Evolutionary conservation across 352 stramenopile genomes (phyloP).

Genomic region (Globisporangium splendens): DNA sequence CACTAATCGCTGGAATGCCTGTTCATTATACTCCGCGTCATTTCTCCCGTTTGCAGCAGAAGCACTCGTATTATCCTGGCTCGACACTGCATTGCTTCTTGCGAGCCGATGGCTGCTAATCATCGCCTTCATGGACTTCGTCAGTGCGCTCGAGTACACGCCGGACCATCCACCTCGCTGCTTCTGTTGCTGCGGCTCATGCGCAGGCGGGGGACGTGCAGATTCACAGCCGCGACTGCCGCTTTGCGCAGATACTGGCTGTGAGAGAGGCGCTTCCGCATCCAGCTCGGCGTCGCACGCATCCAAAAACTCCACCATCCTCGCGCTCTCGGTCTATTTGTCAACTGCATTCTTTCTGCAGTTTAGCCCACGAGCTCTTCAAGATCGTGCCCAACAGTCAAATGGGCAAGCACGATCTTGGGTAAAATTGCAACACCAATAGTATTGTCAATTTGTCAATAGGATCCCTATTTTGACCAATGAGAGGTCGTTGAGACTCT

Average conservation of each 20-base stretch:
- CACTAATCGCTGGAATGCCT: slow-evolving; percentile 22
- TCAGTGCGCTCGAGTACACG: slow-evolving; percentile 40
- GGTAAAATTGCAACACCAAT: no score
- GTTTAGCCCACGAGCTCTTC: no score
- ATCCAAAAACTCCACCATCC: slow-evolving; percentile 12
- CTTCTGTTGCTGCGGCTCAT: slow-evolving; percentile 4
- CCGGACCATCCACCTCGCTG: slow-evolving; percentile 8
- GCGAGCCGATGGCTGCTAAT: slow-evolving; percentile 25
- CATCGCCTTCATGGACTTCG: slow-evolving; percentile 57
- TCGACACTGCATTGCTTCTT: background rate
- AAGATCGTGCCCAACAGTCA: no score
- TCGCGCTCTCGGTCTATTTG: no score
- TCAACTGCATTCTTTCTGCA: no score
- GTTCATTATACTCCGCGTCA: slow-evolving; percentile 20
- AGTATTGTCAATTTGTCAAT: no score
- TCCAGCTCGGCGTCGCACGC: slow-evolving; percentile 4
- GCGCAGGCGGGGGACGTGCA: slow-evolving; percentile 9
- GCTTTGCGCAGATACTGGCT: background rate
- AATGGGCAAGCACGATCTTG: no score
- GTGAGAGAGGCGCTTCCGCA: background rate
- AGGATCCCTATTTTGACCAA: no score
- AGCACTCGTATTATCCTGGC: background rate
- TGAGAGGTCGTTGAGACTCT: no score
- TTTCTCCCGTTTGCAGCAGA: slow-evolving; percentile 3
- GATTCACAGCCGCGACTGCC: background rate